Conservation (phyloP, 1,284 basidiomycete genomes). For the Trametes hirsuta region DNA sequence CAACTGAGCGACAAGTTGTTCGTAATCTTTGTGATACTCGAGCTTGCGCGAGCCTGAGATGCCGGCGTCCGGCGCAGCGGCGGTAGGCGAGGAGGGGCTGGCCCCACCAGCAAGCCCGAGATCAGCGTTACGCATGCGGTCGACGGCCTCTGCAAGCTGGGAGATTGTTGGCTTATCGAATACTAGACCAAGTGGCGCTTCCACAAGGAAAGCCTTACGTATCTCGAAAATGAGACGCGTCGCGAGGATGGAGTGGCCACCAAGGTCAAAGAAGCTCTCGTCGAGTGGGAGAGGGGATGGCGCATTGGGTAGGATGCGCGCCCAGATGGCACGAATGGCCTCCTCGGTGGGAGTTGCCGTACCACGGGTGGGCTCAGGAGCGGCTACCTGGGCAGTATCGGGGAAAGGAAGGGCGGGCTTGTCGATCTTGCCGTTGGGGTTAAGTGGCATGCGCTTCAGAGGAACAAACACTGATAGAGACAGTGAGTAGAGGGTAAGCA, state of each 20-base stretch:
- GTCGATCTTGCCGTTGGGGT: slow-evolving; percentile 99
- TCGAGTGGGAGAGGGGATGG: slow-evolving; percentile 83
- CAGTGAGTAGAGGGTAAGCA: slow-evolving; percentile 13
- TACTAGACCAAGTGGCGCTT: slow-evolving; percentile 91
- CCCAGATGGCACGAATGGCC: slow-evolving; percentile 84
- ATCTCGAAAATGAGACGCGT: slow-evolving; percentile 98
- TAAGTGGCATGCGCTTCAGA: slow-evolving; percentile 93
- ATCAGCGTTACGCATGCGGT: slow-evolving; percentile 78
- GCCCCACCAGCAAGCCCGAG: slow-evolving; percentile 66
- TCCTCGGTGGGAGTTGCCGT: slow-evolving; percentile 75
- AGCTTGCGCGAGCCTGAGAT: slow-evolving; percentile 32
- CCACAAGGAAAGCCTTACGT: slow-evolving; percentile 89
- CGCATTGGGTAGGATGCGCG: slow-evolving; percentile 80
- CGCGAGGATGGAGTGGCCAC: slow-evolving; percentile 97
- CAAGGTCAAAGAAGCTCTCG: slow-evolving; percentile 98
- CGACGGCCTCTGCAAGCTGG: slow-evolving; percentile 83
- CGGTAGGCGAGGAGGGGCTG: slow-evolving; percentile 31
- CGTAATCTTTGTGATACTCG: slow-evolving; percentile 85
- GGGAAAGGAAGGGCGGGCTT: slow-evolving; percentile 99
- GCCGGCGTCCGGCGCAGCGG: background rate
- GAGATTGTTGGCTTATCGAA: slow-evolving; percentile 91
- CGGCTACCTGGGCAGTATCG: slow-evolving; percentile 83
- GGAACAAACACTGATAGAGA: slow-evolving; percentile 84
- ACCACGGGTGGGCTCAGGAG: slow-evolving; percentile 33
- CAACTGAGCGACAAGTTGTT: slow-evolving; percentile 63